These are phyloP conservation scores for Picea glauca DNA, from an alignment of 75 land plant genomes.

Conservation along the genomic window DNA sequence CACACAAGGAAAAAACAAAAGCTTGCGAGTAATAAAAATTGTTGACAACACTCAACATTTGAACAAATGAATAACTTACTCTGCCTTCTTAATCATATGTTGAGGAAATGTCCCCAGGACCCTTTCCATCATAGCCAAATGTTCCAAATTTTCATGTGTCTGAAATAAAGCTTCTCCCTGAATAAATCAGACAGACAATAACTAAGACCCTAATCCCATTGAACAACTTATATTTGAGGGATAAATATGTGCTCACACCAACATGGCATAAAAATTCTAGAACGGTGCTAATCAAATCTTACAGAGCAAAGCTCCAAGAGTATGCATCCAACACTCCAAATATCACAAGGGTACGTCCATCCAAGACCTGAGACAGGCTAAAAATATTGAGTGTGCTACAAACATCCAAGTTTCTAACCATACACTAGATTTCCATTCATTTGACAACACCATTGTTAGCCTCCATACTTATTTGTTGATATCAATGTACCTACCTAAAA, in stretches of 20 bases:
- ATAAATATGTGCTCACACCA: not conserved
- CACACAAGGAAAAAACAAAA: not conserved
- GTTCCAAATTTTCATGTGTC: conserved; percentile 97
- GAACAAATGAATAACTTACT: conserved; percentile 41
- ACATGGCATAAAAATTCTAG: not conserved
- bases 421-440: not conserved
- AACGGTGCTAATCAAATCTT: conserved; percentile 15
- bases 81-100: conserved; percentile 67
- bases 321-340: conserved; percentile 93
- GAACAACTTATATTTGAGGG: not conserved
- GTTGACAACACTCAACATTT: not conserved
- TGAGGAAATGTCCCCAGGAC: conserved; percentile 89
- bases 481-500: conserved; percentile 56
- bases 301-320: conserved; percentile 77
- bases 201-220: not conserved
- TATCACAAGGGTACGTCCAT: conserved; percentile 80
- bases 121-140: conserved; percentile 98
- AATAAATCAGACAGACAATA: conserved; percentile 9
- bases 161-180: conserved; percentile 95
- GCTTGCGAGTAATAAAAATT: not conserved
- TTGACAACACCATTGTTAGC: conserved; percentile 6
- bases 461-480: conserved; percentile 1
- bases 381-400: conserved; percentile 8
- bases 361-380: conserved; percentile 52
- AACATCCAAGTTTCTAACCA: not conserved